Evolutionary conservation across 306 rosid species (phyloP).

Genomic region (Castanospermum australe): DNA sequence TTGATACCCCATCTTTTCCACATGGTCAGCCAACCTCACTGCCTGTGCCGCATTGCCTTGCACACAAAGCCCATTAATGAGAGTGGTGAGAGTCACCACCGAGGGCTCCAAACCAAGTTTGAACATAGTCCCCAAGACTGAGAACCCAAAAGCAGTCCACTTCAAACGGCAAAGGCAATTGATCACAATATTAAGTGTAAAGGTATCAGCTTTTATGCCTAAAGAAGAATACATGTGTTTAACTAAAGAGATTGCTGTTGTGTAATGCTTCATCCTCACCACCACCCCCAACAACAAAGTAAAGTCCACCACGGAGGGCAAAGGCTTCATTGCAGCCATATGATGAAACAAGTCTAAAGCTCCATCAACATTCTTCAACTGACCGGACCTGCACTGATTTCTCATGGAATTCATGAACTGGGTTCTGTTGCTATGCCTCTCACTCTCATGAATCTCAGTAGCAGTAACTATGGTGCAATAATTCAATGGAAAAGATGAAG

Average conservation of each 20-base stretch:
- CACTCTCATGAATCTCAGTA: not conserved
- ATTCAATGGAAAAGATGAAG: not conserved
- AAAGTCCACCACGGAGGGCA: conserved; percentile 39
- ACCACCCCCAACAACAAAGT: conserved; percentile 31
- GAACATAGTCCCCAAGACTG: conserved; percentile 34
- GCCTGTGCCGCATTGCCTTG: conserved; percentile 32
- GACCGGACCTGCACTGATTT: conserved; percentile 21
- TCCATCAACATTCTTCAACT: not conserved
- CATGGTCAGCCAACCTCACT: not conserved
- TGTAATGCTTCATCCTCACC: conserved; percentile 35
- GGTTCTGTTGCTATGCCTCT: not conserved
- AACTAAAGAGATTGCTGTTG: conserved; percentile 25
- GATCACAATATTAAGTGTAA: conserved; percentile 30
- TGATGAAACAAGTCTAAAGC: conserved; percentile 29
- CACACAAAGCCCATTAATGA: conserved; percentile 33
- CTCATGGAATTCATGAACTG: conserved; percentile 31
- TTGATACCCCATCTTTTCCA: conserved; percentile 26
- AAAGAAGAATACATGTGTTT: conserved; percentile 25
- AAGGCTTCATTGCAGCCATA: conserved; percentile 31
- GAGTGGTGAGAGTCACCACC: conserved; percentile 32
- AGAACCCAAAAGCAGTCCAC: conserved; percentile 31
- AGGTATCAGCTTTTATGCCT: conserved; percentile 20
- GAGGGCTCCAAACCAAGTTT: conserved; percentile 42
- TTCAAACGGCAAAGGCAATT: conserved; percentile 37
- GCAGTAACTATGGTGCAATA: not conserved